Percentiles rank a stretch among this genome's conserved stretches.
phyloP scores from a whole-genome alignment of 2,329 filamentous ascomycete species.

The Verticillium klebahnii region DNA sequence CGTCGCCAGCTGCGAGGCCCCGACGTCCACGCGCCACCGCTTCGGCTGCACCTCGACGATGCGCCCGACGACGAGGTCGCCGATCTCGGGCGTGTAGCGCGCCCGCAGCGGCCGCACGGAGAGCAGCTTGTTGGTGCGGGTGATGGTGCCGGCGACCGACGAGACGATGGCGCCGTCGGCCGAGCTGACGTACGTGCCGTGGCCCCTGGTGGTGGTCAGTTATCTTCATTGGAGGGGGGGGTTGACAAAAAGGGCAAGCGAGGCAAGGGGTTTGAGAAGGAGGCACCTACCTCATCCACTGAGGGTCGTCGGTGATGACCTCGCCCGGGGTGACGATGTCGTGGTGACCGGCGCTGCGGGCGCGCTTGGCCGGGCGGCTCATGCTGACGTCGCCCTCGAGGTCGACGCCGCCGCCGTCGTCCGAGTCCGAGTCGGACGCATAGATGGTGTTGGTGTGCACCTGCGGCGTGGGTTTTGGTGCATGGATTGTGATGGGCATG shows the following conservation, averaged over 20 bases:
- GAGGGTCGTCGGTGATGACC: constrained; percentile 81
- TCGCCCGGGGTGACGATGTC: constrained; percentile 85
- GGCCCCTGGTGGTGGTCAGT: constrained; percentile 54
- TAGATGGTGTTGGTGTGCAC: constrained; percentile 10
- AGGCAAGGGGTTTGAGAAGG: not conserved
- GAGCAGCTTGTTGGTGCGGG: constrained; percentile 94
- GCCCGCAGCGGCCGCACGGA: constrained; percentile 86
- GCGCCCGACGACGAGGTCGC: constrained; percentile 88
- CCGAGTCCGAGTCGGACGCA: constrained; percentile 35
- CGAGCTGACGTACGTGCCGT: constrained; percentile 77
- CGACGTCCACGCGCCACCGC: constrained; percentile 93
- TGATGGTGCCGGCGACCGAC: constrained; percentile 84
- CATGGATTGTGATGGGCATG: constrained; percentile 47
- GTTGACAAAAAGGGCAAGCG: not conserved
- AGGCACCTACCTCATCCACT: constrained; percentile 75
- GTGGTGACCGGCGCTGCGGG: constrained; percentile 25
- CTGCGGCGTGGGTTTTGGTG: constrained; percentile 29
- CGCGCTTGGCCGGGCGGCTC: constrained; percentile 34
- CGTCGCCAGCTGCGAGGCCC: constrained; percentile 77
- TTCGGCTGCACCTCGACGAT: constrained; percentile 92
- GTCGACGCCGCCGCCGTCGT: constrained; percentile 38
- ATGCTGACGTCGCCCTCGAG: constrained; percentile 41
- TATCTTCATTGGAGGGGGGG: no score
- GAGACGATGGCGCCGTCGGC: constrained; percentile 69
- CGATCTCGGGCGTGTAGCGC: constrained; percentile 92